Evolutionary conservation across 1,284 basidiomycete genomes (phyloP).

Genomic region (Rhodotorula sp.): DNA sequence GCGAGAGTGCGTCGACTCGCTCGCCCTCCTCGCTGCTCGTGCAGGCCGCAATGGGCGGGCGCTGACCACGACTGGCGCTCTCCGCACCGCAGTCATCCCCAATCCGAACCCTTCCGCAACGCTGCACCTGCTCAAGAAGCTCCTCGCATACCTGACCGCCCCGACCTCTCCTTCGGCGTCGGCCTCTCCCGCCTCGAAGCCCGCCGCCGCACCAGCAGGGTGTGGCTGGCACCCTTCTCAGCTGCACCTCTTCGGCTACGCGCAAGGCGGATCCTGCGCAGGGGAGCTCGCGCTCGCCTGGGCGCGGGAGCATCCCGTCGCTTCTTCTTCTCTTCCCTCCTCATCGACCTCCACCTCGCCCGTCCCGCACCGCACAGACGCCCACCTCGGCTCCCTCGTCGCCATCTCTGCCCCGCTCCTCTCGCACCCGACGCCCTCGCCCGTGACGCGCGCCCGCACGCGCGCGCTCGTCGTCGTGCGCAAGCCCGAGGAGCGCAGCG

Average conservation of each 20-base stretch:
- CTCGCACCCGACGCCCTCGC: conserved; percentile 20
- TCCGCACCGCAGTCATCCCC: conserved; percentile 31
- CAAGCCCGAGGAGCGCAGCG: conserved; percentile 14
- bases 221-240: conserved; percentile 44
- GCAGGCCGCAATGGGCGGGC: no score
- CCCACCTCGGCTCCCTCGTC: conserved; percentile 29
- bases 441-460: conserved; percentile 1
- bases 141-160: conserved; percentile 44
- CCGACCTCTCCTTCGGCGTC: neutral
- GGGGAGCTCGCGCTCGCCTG: conserved; percentile 47
- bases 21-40: no score
- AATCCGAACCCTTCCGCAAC: conserved; percentile 47
- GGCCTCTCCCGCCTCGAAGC: neutral
- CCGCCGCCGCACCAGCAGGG: neutral
- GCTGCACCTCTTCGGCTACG: conserved; percentile 52
- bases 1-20: conserved; percentile 43
- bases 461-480: conserved; percentile 18
- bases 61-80: neutral
- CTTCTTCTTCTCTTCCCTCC: neutral
- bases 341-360: neutral
- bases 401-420: conserved; percentile 27
- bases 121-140: conserved; percentile 33
- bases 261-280: conserved; percentile 50
- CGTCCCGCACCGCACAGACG: neutral
- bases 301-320: neutral